phyloP scores from a whole-genome alignment of 164 flowering plant genomes.

The Chimonanthus praecox region DNA sequence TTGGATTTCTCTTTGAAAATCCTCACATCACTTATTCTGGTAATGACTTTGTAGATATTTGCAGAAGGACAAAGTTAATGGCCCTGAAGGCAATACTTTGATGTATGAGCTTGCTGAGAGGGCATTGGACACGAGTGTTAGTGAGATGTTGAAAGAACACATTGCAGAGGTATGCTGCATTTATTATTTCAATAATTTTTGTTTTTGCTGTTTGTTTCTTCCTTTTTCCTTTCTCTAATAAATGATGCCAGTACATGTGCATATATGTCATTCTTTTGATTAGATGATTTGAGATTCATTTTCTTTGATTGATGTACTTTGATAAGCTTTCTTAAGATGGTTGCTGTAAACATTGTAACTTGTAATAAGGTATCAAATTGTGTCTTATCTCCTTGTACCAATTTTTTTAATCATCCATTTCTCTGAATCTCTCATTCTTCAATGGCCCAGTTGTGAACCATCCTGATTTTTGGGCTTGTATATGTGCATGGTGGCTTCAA shows the following conservation, averaged over 20 bases:
- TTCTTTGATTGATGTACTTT: neutral
- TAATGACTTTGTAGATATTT: constrained; percentile 41
- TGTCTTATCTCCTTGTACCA: neutral
- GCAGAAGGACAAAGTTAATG: constrained; percentile 69
- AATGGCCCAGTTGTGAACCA: neutral
- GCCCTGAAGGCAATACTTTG: constrained; percentile 65
- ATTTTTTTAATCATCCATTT: neutral
- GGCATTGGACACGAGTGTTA: constrained; percentile 49
- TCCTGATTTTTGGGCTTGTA: neutral
- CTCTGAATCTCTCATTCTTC: neutral
- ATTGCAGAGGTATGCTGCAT: constrained; percentile 48
- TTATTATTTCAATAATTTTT: neutral
- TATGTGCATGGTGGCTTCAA: neutral
- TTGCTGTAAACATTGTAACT: neutral
- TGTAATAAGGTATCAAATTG: too few species aligned
- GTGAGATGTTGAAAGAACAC: constrained; percentile 47
- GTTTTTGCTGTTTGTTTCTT: neutral
- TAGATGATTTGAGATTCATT: neutral
- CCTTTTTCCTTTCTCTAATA: neutral
- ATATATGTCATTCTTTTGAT: neutral
- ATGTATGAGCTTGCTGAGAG: constrained; percentile 85
- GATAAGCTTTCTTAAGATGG: neutral
- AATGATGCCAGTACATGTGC: neutral
- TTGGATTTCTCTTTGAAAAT: neutral
- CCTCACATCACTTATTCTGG: neutral